Conservation (phyloP, 768 basidiomycete genomes). For the Psilocybe cyanescens region DNA sequence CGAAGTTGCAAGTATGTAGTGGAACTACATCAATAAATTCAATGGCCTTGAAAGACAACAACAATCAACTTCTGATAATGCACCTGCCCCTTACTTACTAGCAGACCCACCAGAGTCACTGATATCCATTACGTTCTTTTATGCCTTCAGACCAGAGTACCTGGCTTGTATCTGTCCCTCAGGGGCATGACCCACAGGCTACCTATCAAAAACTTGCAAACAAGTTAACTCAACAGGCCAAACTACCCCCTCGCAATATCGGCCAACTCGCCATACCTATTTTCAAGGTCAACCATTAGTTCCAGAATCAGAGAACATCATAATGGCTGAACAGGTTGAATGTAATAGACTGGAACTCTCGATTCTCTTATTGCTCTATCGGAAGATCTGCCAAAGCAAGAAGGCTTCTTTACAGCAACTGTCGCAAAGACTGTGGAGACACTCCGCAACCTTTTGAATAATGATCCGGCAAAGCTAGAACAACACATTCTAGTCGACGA, state of each 20-base stretch:
- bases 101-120: background rate
- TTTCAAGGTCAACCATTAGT: slow-evolving; percentile 73
- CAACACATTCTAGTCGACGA: slow-evolving; percentile 86
- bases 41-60: slow-evolving; percentile 22
- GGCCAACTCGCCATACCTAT: slow-evolving; percentile 77
- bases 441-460: slow-evolving; percentile 86
- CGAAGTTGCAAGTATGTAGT: background rate
- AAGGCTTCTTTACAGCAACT: slow-evolving; percentile 81
- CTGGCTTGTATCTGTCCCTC: slow-evolving; percentile 89
- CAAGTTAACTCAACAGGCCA: slow-evolving; percentile 65
- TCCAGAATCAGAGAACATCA: slow-evolving; percentile 15
- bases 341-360: slow-evolving; percentile 87
- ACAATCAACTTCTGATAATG: slow-evolving; percentile 27
- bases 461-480: slow-evolving; percentile 75
- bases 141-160: slow-evolving; percentile 98
- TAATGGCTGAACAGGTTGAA: slow-evolving; percentile 18
- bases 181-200: slow-evolving; percentile 84
- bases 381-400: slow-evolving; percentile 92
- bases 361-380: slow-evolving; percentile 87
- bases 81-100: slow-evolving; percentile 13
- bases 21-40: background rate
- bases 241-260: slow-evolving; percentile 49
- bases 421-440: slow-evolving; percentile 96
- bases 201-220: slow-evolving; percentile 65
- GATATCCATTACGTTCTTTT: slow-evolving; percentile 63